Conservation (phyloP, 1,284 basidiomycete species). For the Cutaneotrichosporon mucoides region DNA sequence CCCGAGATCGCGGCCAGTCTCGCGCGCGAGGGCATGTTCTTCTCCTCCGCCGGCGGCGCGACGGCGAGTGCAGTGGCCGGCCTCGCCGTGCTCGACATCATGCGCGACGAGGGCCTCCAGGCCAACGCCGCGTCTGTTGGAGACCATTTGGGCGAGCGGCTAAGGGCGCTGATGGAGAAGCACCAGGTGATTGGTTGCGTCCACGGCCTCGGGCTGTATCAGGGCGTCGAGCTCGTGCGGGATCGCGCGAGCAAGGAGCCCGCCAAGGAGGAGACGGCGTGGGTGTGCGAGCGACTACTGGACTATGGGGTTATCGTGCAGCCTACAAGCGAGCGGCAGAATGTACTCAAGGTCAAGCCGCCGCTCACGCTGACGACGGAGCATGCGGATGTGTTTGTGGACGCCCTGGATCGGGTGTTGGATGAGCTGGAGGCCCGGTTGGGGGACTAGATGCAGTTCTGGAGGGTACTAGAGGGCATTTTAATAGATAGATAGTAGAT, state of each 20-base stretch:
- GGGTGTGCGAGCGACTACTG: slow-evolving; percentile 16
- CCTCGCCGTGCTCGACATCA: slow-evolving; percentile 9
- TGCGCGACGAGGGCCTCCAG: slow-evolving; percentile 12
- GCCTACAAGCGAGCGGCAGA: slow-evolving; percentile 12
- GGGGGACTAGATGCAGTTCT: too few species aligned
- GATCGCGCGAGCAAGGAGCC: slow-evolving; percentile 1
- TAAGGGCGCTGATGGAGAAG: not conserved
- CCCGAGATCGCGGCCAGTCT: slow-evolving; percentile 9
- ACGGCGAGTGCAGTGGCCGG: slow-evolving; percentile 20
- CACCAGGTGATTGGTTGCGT: slow-evolving; percentile 4
- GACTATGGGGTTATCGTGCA: slow-evolving; percentile 13
- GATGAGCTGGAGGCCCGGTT: slow-evolving; percentile 5
- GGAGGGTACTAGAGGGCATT: too few species aligned
- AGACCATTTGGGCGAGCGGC: not conserved
- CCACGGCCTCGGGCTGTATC: slow-evolving; percentile 15
- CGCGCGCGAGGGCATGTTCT: slow-evolving; percentile 15
- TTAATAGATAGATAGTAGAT: too few species aligned
- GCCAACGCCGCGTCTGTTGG: slow-evolving; percentile 7
- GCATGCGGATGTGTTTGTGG: slow-evolving; percentile 11
- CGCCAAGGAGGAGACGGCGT: slow-evolving; percentile 6
- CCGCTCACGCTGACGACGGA: slow-evolving; percentile 10
- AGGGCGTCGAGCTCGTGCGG: slow-evolving; percentile 15
- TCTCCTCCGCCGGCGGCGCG: slow-evolving; percentile 23
- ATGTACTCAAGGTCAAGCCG: slow-evolving; percentile 21
- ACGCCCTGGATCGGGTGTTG: slow-evolving; percentile 9